Conservation (phyloP, 805 yeast species). For the Cyberlindnera maclurae region DNA sequence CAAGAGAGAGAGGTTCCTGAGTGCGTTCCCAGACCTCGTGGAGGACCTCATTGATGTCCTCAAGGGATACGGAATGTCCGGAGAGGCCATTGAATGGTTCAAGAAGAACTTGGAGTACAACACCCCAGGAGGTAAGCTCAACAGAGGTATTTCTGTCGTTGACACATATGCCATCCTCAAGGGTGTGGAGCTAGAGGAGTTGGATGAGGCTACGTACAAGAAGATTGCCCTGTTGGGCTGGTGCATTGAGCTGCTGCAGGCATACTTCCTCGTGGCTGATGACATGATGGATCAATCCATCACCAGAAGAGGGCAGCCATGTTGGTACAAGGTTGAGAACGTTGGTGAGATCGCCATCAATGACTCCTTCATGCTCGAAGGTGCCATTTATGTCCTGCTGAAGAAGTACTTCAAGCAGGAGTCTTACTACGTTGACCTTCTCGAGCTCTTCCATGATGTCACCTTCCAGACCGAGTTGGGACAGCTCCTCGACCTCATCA, state of each 20-base stretch:
- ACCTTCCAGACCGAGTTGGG: slow-evolving; percentile 98
- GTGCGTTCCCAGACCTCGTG: slow-evolving; percentile 70
- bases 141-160: slow-evolving; percentile 92
- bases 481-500: slow-evolving; percentile 87
- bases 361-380: slow-evolving; percentile 95
- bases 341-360: slow-evolving; percentile 94
- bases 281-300: slow-evolving; percentile 97
- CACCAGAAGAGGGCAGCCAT: slow-evolving; percentile 97
- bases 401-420: slow-evolving; percentile 84
- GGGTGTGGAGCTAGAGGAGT: slow-evolving; percentile 50
- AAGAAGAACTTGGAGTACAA: slow-evolving; percentile 68
- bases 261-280: slow-evolving; percentile 94
- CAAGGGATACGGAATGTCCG: slow-evolving; percentile 68
- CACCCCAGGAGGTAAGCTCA: slow-evolving; percentile 93
- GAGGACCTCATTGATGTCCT: slow-evolving; percentile 62
- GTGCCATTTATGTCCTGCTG: slow-evolving; percentile 81
- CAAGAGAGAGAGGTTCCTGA: slow-evolving; percentile 49
- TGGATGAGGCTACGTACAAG: slow-evolving; percentile 63
- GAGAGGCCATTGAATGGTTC: slow-evolving; percentile 84
- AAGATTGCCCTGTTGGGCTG: slow-evolving; percentile 89
- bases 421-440: slow-evolving; percentile 75
- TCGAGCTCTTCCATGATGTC: slow-evolving; percentile 94
- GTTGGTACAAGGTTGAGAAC: slow-evolving; percentile 82
- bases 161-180: slow-evolving; percentile 85
- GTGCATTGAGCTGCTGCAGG: slow-evolving; percentile 92